A percentile compares a stretch with the other conserved stretches of the same genome.
Evolutionary conservation across 305 asterid genomes (phyloP).

Genomic region (Andrographis paniculata): DNA sequence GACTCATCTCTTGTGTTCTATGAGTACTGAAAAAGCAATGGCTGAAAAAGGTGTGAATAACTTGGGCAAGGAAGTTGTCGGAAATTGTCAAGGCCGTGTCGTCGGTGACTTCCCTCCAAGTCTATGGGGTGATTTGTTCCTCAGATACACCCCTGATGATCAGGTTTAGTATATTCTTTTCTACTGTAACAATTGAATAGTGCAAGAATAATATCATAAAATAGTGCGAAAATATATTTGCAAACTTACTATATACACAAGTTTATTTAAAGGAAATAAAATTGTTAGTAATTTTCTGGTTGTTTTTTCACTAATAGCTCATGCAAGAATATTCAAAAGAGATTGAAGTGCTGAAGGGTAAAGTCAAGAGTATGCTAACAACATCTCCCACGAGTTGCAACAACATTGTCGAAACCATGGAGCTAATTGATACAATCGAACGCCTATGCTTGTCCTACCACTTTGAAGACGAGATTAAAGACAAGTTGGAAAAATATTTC

Average conservation of each 20-base stretch:
- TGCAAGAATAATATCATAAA: no score
- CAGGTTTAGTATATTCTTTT: background rate
- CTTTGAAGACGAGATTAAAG: slow-evolving; percentile 27
- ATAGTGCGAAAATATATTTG: no score
- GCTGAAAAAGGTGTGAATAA: no score
- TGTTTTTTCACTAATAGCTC: background rate
- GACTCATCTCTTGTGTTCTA: no score
- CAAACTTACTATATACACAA: no score
- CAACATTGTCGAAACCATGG: slow-evolving; percentile 12
- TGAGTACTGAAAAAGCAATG: no score
- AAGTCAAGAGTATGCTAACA: slow-evolving; percentile 17
- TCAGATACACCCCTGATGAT: background rate
- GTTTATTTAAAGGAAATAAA: no score
- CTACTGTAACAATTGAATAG: no score
- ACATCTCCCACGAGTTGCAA: background rate
- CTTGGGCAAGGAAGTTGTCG: no score
- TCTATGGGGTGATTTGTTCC: background rate
- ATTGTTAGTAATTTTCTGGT: no score
- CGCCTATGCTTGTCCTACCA: slow-evolving; percentile 28
- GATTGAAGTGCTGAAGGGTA: slow-evolving; percentile 19
- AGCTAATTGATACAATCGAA: slow-evolving; percentile 26
- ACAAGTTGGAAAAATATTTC: slow-evolving; percentile 8
- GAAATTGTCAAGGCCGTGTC: background rate
- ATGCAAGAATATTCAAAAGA: slow-evolving; percentile 11
- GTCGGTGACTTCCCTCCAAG: background rate